Conservation (phyloP, 495 filamentous ascomycete species). For the Sphaerosporella brunnea region DNA sequence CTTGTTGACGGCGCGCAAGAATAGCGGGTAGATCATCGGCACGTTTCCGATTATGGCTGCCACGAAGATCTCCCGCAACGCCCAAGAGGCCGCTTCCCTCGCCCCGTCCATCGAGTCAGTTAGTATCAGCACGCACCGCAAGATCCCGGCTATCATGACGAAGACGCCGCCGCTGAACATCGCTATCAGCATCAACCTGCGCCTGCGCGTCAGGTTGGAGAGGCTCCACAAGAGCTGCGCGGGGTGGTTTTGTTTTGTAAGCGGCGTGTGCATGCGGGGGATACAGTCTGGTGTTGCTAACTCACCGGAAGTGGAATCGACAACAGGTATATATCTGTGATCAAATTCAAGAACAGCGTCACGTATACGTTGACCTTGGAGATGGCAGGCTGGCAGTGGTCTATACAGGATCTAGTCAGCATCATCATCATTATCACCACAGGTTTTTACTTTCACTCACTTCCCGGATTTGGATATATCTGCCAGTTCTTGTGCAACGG, state of each 20-base stretch:
- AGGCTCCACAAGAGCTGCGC: constrained; percentile 37
- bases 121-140: constrained; percentile 41
- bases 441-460: too few relatives aligned
- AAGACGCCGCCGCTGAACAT: constrained; percentile 44
- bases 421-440: too few relatives aligned
- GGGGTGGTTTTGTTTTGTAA: not conserved
- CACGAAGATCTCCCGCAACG: constrained; percentile 46
- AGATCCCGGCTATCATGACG: constrained; percentile 41
- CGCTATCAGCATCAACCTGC: constrained; percentile 37
- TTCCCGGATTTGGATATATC: constrained; percentile 40
- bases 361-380: not conserved
- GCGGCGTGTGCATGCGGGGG: not conserved
- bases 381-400: constrained; percentile 24
- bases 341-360: constrained; percentile 34
- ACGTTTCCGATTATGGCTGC: constrained; percentile 41
- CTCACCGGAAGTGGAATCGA: constrained; percentile 30
- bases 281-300: constrained; percentile 1
- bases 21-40: constrained; percentile 42
- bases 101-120: constrained; percentile 25
- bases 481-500: constrained; percentile 42
- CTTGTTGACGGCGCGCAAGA: constrained; percentile 8
- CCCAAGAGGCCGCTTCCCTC: constrained; percentile 39
- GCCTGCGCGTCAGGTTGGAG: constrained; percentile 33
- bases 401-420: constrained; percentile 13
- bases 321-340: constrained; percentile 39